A percentile compares a stretch with the other conserved stretches of the same genome.
Evolutionary conservation across 129 eudicot species (phyloP).

Genomic region (Pulicaria dysenterica): DNA sequence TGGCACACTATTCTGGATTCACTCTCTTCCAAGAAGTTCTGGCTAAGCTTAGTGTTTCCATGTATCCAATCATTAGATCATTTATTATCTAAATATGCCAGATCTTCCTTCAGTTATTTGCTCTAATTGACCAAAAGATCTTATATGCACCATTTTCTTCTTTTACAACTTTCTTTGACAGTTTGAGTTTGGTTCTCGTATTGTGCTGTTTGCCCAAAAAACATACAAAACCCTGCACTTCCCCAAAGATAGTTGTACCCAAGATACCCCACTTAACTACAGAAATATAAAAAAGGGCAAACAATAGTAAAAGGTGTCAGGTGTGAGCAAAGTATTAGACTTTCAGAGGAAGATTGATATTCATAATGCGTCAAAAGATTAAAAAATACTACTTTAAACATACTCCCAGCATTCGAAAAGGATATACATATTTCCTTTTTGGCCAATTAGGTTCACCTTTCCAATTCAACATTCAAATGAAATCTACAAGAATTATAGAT

Average conservation of each 20-base stretch:
- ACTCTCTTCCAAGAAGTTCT: background rate
- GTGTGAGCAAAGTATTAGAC: background rate
- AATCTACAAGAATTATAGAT: slow-evolving; percentile 12
- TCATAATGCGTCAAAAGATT: background rate
- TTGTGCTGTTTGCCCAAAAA: no score
- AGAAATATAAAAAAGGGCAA: background rate
- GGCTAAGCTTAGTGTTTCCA: background rate
- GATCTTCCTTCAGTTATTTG: background rate
- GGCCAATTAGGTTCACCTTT: slow-evolving; percentile 9
- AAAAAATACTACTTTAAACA: background rate
- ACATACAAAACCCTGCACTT: no score
- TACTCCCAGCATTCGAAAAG: background rate
- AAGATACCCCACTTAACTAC: background rate
- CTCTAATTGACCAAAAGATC: background rate
- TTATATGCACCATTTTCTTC: background rate
- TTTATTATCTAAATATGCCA: background rate
- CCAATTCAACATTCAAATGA: slow-evolving; percentile 14
- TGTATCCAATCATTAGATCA: background rate
- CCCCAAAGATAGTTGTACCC: no score
- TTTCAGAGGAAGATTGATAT: background rate
- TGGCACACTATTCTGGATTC: background rate
- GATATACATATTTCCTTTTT: background rate
- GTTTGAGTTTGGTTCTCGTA: background rate
- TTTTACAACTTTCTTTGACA: background rate
- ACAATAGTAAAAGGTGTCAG: background rate